Percentiles rank a stretch among this genome's conserved stretches.
phyloP scores from a whole-genome alignment of 352 stramenopile genomes.

The Pythium utonaiense region DNA sequence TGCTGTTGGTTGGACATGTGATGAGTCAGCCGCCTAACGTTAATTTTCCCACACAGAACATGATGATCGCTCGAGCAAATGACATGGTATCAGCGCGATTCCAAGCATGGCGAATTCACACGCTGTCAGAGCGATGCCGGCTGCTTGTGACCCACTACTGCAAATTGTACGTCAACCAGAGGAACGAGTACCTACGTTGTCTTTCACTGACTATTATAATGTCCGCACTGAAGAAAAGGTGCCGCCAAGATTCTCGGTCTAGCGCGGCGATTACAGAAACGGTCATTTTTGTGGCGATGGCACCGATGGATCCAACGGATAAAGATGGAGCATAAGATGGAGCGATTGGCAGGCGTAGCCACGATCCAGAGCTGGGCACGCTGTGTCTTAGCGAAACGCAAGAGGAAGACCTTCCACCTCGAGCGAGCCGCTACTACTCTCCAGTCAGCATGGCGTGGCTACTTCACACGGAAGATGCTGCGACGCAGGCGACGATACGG shows the following conservation, averaged over 20 bases:
- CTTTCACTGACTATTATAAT: too few species aligned
- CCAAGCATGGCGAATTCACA: constrained; percentile 25
- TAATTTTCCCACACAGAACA: not conserved
- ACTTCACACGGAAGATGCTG: constrained; percentile 41
- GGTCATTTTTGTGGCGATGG: constrained; percentile 30
- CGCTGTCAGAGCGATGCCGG: constrained; percentile 21
- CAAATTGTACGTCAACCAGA: constrained; percentile 28
- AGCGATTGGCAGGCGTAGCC: constrained; percentile 39
- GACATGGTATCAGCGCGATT: constrained; percentile 18
- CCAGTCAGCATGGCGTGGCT: constrained; percentile 51
- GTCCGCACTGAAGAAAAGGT: too few species aligned
- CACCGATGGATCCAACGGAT: constrained; percentile 25
- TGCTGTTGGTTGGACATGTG: not conserved
- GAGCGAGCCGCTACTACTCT: constrained; percentile 30
- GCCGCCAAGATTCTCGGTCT: constrained; percentile 33
- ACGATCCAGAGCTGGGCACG: constrained; percentile 58
- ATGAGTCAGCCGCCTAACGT: not conserved
- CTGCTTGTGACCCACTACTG: constrained; percentile 37
- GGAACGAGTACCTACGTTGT: not conserved
- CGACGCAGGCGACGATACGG: constrained; percentile 30
- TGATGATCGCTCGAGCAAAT: not conserved
- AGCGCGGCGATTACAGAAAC: constrained; percentile 30
- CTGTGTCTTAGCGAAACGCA: constrained; percentile 25
- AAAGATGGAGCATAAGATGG: constrained; percentile 28
- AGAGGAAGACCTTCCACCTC: constrained; percentile 23